Conservation (phyloP, 1,139 yeast genomes). For the Yamadazyma diospyri region DNA sequence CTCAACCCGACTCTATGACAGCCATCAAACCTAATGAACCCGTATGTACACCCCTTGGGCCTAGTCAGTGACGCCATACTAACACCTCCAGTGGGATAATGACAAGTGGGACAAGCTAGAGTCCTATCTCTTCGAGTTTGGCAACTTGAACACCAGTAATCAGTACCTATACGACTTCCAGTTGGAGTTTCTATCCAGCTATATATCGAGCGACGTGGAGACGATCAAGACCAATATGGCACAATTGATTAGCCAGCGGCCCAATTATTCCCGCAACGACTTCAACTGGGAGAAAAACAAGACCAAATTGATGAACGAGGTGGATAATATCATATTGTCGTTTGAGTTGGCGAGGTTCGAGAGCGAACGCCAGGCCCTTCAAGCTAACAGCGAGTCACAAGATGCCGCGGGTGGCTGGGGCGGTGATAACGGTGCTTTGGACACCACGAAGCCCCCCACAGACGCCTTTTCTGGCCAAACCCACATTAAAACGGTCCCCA, state of each 20-base stretch:
- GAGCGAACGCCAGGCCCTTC: too few relatives aligned
- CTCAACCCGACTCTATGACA: too few relatives aligned
- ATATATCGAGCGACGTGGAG: conserved; percentile 11
- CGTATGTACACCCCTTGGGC: too few relatives aligned
- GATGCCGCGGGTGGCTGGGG: too few relatives aligned
- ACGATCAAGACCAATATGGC: conserved; percentile 10
- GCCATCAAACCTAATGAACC: too few relatives aligned
- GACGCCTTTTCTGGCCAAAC: too few relatives aligned
- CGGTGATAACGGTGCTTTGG: too few relatives aligned
- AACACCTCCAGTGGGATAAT: conserved; percentile 11
- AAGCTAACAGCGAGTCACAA: too few relatives aligned
- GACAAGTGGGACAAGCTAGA: conserved; percentile 14
- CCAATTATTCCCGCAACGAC: conserved; percentile 10
- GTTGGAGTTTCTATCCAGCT: conserved; percentile 13
- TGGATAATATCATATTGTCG: conserved; percentile 17
- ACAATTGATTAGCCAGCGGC: conserved; percentile 8
- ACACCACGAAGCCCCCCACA: too few relatives aligned
- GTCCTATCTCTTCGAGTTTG: conserved; percentile 15
- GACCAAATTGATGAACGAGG: conserved; percentile 19
- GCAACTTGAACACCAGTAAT: conserved; percentile 11
- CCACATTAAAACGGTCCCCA: background rate
- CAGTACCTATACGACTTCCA: conserved; percentile 15
- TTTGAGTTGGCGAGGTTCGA: conserved; percentile 16
- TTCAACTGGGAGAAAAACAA: conserved; percentile 18
- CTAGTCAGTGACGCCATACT: too few relatives aligned